Base-by-base conservation (phyloP, 371 early-diverging fungal species). In the Mortierella sp. region DNA sequence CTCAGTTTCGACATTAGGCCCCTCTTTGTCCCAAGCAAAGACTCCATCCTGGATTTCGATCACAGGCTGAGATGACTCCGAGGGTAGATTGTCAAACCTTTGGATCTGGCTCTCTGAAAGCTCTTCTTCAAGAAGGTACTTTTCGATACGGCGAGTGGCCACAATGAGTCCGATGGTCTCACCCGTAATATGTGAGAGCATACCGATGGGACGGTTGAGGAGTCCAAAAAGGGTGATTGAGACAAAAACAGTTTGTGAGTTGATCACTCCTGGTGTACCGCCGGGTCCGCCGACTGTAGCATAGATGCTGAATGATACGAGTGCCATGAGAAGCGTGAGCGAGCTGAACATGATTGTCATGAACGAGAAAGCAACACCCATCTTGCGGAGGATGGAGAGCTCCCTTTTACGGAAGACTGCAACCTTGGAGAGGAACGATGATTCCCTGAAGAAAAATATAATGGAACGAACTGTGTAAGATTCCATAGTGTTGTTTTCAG, bases 201-300 rank as follows among this genome's bases (percentile, higher is more conserved):
- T 67, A 19, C 79, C 79, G 2, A 78, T 68, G n/a, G 97, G 97
- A 85, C 93, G 93, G 65, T 93, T 94, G 29, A 98, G 85, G 68
- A 96, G 86, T 76, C 94, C 94, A 87, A 98, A 96, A 19, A 97
- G 89, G 6, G 96, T 88, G 73, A 98, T 89, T 31, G 95, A 90
- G n/a, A 96, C 96, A 83, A 97, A 97, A 1, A 95, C 93, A 49
- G 49, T 70, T 49, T 72, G 69, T 0, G 79, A 54, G 19, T 67
- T 66, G 55, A 78, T 69, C 4, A 61, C 70, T 1, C 79, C 79
- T 13, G 31, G 67, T 0, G 69, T 62, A 10, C 65, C 61, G n/a
- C 66, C 66, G 2, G 76, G 70, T 26, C 76, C 71, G 28, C 79
- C 79, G 9, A 72, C 70, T 15, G 68, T 35, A 22, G 79, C 72